These are phyloP conservation scores for Diaporthe eres DNA, from an alignment of 2,329 filamentous ascomycete genomes.

Conservation along the genomic window DNA sequence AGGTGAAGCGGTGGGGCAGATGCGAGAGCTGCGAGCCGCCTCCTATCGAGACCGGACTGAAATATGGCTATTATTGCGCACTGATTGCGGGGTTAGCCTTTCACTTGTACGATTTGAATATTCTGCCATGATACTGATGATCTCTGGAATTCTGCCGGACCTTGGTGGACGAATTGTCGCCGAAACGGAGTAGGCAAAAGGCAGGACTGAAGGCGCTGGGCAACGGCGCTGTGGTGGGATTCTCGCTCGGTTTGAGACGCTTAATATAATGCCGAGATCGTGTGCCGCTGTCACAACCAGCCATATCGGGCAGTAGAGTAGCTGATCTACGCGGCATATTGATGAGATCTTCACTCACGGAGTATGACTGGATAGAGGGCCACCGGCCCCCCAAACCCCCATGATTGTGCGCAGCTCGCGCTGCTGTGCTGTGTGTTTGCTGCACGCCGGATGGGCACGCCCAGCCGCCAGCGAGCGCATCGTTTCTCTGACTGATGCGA, in stretches of 20 bases:
- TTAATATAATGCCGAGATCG: slow-evolving; percentile 1
- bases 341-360: background rate
- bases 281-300: background rate
- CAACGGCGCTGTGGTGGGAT: background rate
- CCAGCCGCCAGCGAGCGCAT: background rate
- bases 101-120: background rate
- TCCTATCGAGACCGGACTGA: background rate
- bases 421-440: background rate
- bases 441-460: background rate
- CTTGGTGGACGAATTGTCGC: background rate
- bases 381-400: background rate
- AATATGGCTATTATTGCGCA: background rate
- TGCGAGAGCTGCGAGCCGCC: background rate
- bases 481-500: background rate
- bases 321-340: slow-evolving; percentile 2
- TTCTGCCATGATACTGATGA: background rate
- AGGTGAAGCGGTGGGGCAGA: background rate
- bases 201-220: background rate
- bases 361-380: background rate
- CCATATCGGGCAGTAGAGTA: background rate
- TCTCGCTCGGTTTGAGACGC: background rate
- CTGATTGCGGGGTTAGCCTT: background rate
- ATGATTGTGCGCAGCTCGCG: background rate
- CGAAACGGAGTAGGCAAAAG: background rate
- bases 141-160: background rate